phyloP scores from a whole-genome alignment of 108 stramenopile genomes.

The Nitzschia inconspicua region DNA sequence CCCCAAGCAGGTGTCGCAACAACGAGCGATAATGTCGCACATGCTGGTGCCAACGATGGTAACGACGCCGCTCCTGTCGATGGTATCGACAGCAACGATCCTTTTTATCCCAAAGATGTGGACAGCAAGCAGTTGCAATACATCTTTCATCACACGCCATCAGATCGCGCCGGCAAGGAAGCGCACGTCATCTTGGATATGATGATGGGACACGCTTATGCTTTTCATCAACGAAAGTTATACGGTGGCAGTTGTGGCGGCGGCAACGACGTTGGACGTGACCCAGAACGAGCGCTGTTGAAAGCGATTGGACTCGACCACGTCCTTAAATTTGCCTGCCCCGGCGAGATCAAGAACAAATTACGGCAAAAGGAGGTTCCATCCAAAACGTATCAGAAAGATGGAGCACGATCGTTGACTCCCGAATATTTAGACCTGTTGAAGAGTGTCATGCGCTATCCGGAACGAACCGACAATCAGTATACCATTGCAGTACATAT shows the following conservation, averaged over 20 bases:
- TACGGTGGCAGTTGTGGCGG: slow-evolving; percentile 28
- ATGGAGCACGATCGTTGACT: slow-evolving; percentile 24
- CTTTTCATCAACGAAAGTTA: slow-evolving; percentile 12
- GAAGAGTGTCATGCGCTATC: slow-evolving; percentile 1
- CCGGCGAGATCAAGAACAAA: not conserved
- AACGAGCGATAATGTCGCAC: no score
- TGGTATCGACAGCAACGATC: no score
- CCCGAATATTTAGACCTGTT: slow-evolving; percentile 17
- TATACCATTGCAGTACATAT: slow-evolving; percentile 37
- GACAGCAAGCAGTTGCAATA: no score
- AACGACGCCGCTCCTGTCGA: no score
- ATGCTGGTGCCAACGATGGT: no score
- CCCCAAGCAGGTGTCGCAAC: no score
- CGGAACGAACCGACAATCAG: not conserved
- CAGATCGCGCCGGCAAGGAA: not conserved
- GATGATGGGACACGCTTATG: slow-evolving; percentile 35
- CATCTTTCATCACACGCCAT: slow-evolving; percentile 8
- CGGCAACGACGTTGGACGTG: slow-evolving; percentile 8
- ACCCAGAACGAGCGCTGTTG: slow-evolving; percentile 6
- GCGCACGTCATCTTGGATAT: slow-evolving; percentile 23
- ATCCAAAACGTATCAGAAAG: slow-evolving; percentile 8
- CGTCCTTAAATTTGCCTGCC: slow-evolving; percentile 25
- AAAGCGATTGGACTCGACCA: slow-evolving; percentile 17
- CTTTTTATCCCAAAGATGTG: no score
- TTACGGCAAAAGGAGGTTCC: not conserved